Base-by-base conservation (phyloP, 225 moss, liverwort and hornwort genomes). In the Sphagnum tenellum region DNA sequence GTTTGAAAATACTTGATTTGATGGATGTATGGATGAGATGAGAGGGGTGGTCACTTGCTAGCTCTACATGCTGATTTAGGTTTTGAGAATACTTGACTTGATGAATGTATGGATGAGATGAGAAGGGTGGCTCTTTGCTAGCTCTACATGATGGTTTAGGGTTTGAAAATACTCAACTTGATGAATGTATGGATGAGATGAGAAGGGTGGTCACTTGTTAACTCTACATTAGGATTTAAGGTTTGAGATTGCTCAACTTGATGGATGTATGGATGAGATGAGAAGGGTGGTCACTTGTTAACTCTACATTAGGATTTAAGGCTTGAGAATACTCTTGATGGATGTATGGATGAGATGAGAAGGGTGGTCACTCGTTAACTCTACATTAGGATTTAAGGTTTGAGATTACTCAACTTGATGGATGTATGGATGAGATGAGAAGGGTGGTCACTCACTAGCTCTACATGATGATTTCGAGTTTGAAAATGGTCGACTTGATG, bases 281-380 rank as follows among this genome's bases (percentile, higher is more conserved):
- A 29, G 29, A 29, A 1, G 1, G 29, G 29, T 29, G 29, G 29
- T 0, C 1, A n/a, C 29, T 29, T 29, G 1, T 1, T 29, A 29
- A 1, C 29, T 29, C 29, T 29, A 94, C 94, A 94, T 94, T 62
- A 94, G 91, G 44, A 94, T 94, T 63, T 94, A 87, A 0, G 94
- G 94, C 68, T 91, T 91, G 46, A 94, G 77, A 48, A 94, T 94
- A 60, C 89, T 91, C 69, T 94, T 94, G 75, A 94, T 94, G 71
- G 91, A 91, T 82, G 91, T 94, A 56, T 94, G 94, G 0, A 91
- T 91, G 5, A 94, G 82, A 5, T 29, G 29, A 29, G 29, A 29
- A 29, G 29, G 29, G 29, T 29, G 29, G 29, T 29, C 29, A 0
- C 29, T 29, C 29, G 1, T 1, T 29, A 29, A 29, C 29, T 29